Evolutionary conservation across 352 stramenopile genomes (phyloP).

Genomic region (Globisporangium echinulatum): DNA sequence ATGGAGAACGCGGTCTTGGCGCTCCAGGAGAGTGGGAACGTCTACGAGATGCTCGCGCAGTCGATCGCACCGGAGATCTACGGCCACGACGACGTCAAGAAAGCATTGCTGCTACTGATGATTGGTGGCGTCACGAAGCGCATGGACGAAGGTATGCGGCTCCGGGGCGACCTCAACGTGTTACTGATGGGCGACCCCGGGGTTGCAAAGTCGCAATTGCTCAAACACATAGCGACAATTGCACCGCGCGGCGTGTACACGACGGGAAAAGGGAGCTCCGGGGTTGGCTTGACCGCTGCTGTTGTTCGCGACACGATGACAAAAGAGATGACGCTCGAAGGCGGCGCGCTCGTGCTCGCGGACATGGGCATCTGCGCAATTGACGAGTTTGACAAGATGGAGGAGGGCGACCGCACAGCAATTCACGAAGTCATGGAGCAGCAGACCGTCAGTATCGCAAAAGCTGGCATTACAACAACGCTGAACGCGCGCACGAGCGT

Average conservation of each 20-base stretch:
- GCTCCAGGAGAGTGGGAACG: constrained; percentile 64
- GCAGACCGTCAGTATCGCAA: constrained; percentile 98
- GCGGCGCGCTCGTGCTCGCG: constrained; percentile 97
- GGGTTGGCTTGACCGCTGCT: constrained; percentile 97
- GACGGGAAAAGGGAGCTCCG: constrained; percentile 98
- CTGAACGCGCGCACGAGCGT: constrained; percentile 96
- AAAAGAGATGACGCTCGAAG: constrained; percentile 89
- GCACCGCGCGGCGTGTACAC: constrained; percentile 98
- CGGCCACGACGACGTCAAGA: constrained; percentile 99
- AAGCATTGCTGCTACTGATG: constrained; percentile 96
- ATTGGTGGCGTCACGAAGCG: constrained; percentile 90
- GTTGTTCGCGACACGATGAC: constrained; percentile 95
- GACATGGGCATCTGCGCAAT: constrained; percentile 98
- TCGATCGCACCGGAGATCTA: constrained; percentile 99
- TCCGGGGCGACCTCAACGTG: constrained; percentile 99
- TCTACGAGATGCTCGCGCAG: constrained; percentile 92
- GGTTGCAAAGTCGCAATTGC: constrained; percentile 98
- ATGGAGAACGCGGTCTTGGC: constrained; percentile 75
- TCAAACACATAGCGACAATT: constrained; percentile 98
- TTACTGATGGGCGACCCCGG: constrained; percentile 97
- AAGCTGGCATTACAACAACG: constrained; percentile 98
- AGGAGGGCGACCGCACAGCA: constrained; percentile 95
- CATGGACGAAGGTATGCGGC: constrained; percentile 92
- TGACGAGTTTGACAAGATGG: constrained; percentile 99
- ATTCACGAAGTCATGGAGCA: constrained; percentile 99